Base-by-base conservation (phyloP, 1,139 yeast species). In the Kodamaea arcana region DNA sequence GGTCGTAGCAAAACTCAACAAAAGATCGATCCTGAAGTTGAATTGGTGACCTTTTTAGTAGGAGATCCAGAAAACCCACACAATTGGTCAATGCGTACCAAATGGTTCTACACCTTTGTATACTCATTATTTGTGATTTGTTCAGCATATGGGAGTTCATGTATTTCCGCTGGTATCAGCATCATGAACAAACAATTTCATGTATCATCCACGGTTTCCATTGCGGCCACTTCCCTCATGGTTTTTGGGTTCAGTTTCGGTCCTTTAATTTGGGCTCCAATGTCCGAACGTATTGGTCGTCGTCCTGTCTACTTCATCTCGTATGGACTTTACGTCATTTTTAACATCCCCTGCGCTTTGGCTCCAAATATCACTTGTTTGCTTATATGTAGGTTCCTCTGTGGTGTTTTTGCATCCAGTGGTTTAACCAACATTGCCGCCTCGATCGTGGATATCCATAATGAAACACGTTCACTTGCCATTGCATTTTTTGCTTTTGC, bases 401-500 rank as follows among this genome's bases (percentile, higher is more conserved):
- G 92, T 56, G 97, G 97, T 47, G 90, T 87, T 22, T 86, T 82
- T 59, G 70, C 95, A 1, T 73, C 92, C 29, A 83, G 94, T 11
- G 95, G 94, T 21, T 70, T 88, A 35, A 81, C 92, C 33, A 72
- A 85, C 36, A 95, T 87, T 35, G 95, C 95, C 54, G 96, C 95
- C 32, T 82, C 95, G 29, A 75, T 88, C 43, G 94, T 94, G 34
- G 97, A 88, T 62, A 75, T 88, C 66, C 83, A 83, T 37, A 72
- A 78, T 30, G 84, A 79, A 47, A 78, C 88, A 2, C 75, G 96
- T 65, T 95, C 95, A 47, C 75, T 81, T 51, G 95, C 95, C 23
- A 87, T 87, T 61, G 94, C 95, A 0, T 82, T 83, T 50, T 88
- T 87, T 56, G 87, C 94, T 22, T 87, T 87, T 51, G 90, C 94